phyloP scores from a whole-genome alignment of 106 monocot species.

The Platanthera guangdongensis region DNA sequence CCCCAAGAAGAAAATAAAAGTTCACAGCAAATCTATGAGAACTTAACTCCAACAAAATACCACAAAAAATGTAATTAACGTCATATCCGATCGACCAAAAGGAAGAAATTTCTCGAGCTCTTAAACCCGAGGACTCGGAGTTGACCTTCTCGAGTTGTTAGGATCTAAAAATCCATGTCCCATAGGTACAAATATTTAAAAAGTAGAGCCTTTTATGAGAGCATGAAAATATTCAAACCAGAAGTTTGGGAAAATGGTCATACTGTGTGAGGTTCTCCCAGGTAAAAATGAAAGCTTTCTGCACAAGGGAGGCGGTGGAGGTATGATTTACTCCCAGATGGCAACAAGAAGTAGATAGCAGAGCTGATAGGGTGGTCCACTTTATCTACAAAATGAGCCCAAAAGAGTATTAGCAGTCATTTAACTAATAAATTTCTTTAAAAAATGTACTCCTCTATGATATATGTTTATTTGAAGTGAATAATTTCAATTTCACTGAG shows the following conservation, averaged over 20 bases:
- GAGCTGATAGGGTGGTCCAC: slow-evolving; percentile 66
- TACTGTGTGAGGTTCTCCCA: slow-evolving; percentile 72
- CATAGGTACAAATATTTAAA: neutral
- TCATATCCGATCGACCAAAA: too few species aligned
- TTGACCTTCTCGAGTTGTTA: too few species aligned
- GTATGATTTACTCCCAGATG: slow-evolving; percentile 46
- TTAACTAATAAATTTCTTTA: neutral
- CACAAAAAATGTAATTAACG: too few species aligned
- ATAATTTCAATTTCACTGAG: neutral
- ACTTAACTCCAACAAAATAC: too few species aligned
- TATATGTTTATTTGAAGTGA: neutral
- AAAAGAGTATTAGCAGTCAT: neutral
- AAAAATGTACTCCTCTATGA: neutral
- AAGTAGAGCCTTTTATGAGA: neutral
- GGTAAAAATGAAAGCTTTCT: slow-evolving; percentile 76
- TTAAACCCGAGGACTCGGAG: too few species aligned
- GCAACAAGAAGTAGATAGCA: slow-evolving; percentile 62
- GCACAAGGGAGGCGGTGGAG: slow-evolving; percentile 74
- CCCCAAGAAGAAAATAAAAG: too few species aligned
- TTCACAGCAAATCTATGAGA: too few species aligned
- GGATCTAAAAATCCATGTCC: neutral
- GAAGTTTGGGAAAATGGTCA: neutral
- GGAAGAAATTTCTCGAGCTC: too few species aligned
- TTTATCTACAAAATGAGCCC: slow-evolving; percentile 41
- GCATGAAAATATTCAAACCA: neutral